These are phyloP conservation scores for Microbotryum silenes-acaulis DNA, from an alignment of 1,284 basidiomycete species.

Conservation along the genomic window DNA sequence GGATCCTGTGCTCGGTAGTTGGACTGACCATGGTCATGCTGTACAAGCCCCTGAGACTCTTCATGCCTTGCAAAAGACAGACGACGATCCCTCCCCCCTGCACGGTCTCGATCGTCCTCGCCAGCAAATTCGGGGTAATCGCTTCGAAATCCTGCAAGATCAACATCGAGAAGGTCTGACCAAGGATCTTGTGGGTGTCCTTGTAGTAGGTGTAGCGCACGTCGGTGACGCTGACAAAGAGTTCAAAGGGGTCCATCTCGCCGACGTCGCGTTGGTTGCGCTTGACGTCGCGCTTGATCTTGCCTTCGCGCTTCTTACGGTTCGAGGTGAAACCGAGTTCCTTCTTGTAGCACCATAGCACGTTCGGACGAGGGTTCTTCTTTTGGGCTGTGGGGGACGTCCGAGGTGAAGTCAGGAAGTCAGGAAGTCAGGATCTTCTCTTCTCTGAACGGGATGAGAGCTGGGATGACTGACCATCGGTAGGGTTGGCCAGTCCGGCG, in stretches of 20 bases:
- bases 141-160: conserved; percentile 98
- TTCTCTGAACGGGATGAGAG: neutral
- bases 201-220: conserved; percentile 96
- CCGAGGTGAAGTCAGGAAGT: neutral
- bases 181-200: conserved; percentile 90
- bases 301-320: conserved; percentile 91
- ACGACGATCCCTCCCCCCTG: conserved; percentile 94
- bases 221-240: conserved; percentile 97
- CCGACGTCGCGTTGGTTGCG: conserved; percentile 87
- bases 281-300: conserved; percentile 90
- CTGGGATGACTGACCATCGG: conserved; percentile 18
- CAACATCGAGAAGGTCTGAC: conserved; percentile 97
- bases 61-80: conserved; percentile 89
- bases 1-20: neutral
- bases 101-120: conserved; percentile 95
- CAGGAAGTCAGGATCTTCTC: neutral
- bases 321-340: conserved; percentile 91
- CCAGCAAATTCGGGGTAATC: conserved; percentile 92
- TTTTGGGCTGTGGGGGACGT: conserved; percentile 26
- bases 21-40: conserved; percentile 83
- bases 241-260: conserved; percentile 94
- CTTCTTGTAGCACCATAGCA: conserved; percentile 97
- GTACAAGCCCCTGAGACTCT: conserved; percentile 85
- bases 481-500: conserved; percentile 28
- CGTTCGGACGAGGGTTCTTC: conserved; percentile 68